Percentiles rank a stretch among this genome's conserved stretches.
Evolutionary conservation across 805 yeast species (phyloP).

Genomic region (Saturnispora gosingensis): DNA sequence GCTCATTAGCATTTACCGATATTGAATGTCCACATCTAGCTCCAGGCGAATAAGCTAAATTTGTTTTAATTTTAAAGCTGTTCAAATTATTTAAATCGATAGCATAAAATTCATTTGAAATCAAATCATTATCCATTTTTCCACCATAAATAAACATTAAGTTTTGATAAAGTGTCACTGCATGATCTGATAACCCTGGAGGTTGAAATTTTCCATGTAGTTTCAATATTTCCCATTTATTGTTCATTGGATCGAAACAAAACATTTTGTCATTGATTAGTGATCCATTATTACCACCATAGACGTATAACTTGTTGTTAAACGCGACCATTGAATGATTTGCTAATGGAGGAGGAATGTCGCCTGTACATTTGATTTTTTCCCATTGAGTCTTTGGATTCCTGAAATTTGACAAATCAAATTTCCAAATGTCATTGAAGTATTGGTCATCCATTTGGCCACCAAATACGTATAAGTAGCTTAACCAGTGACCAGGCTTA

Average conservation of each 20-base stretch:
- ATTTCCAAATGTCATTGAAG: constrained; percentile 76
- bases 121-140: constrained; percentile 61
- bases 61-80: constrained; percentile 49
- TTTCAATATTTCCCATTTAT: constrained; percentile 61
- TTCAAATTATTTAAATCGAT: constrained; percentile 62
- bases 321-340: constrained; percentile 84
- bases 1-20: constrained; percentile 55
- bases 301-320: constrained; percentile 71
- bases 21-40: constrained; percentile 89
- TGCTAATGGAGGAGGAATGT: constrained; percentile 69
- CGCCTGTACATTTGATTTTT: constrained; percentile 41
- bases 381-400: constrained; percentile 83
- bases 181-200: constrained; percentile 85
- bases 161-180: constrained; percentile 71
- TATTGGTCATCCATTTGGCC: constrained; percentile 81
- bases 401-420: constrained; percentile 80
- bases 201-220: constrained; percentile 61
- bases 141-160: constrained; percentile 86
- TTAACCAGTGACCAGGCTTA: constrained; percentile 29
- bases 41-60: constrained; percentile 51
- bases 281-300: constrained; percentile 79
- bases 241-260: constrained; percentile 61
- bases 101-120: constrained; percentile 59
- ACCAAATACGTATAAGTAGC: constrained; percentile 75
- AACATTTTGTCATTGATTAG: constrained; percentile 68